Percentiles rank a stretch among this genome's conserved stretches.
These are phyloP conservation scores for Penicillium turbatum DNA, from an alignment of 495 filamentous ascomycete species.

Conservation along the genomic window DNA sequence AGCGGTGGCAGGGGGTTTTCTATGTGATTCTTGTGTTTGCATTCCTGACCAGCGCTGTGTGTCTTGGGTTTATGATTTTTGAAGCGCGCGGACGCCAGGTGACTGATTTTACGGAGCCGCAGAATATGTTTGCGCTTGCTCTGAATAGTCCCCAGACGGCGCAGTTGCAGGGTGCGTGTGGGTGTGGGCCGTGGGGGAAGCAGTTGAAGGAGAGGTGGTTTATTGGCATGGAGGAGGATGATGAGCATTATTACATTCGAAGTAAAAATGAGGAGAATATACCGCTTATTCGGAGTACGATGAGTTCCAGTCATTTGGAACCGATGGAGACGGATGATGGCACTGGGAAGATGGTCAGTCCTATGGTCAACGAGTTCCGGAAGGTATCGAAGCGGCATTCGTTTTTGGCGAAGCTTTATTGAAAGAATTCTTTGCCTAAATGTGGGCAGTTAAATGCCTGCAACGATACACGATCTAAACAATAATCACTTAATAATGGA, in stretches of 20 bases:
- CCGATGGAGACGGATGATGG: constrained; percentile 23
- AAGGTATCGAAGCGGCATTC: constrained; percentile 25
- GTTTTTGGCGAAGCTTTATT: constrained; percentile 29
- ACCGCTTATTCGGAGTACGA: neutral
- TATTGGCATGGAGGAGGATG: constrained; percentile 43
- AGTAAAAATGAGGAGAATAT: constrained; percentile 27
- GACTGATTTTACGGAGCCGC: constrained; percentile 72
- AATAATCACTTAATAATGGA: neutral
- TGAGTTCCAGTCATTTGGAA: neutral
- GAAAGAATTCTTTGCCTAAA: no score
- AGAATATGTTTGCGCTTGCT: constrained; percentile 65
- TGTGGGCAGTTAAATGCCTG: neutral
- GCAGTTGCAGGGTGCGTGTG: constrained; percentile 57
- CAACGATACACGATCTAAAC: neutral
- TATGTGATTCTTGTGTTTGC: constrained; percentile 56
- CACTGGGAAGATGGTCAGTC: constrained; percentile 20
- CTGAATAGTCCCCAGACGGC: constrained; percentile 60
- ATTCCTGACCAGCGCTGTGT: constrained; percentile 59
- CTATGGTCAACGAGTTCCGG: constrained; percentile 32
- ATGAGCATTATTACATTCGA: constrained; percentile 38
- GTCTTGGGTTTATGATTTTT: constrained; percentile 53
- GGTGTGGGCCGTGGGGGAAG: constrained; percentile 50
- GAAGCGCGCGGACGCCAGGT: constrained; percentile 51
- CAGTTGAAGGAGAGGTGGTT: constrained; percentile 58
- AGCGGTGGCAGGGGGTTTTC: constrained; percentile 58